Evolutionary conservation across 352 stramenopile genomes (phyloP).

Genomic region (Phytophthora sansomeana): DNA sequence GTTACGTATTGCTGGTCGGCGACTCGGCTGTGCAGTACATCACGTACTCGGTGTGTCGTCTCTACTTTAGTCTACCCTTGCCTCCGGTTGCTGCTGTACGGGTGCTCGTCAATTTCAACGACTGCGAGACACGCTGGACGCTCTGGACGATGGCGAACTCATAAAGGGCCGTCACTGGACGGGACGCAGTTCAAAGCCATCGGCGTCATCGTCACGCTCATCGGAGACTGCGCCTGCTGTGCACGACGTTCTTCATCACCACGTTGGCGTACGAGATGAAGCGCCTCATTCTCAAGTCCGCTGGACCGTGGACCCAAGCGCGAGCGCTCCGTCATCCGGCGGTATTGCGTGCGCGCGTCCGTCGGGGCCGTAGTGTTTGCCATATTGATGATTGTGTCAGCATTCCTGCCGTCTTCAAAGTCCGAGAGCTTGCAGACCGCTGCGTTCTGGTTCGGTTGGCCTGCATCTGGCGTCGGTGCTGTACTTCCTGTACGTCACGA

Average conservation of each 20-base stretch:
- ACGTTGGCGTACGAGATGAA: constrained; percentile 73
- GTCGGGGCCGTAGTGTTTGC: constrained; percentile 43
- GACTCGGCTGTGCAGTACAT: constrained; percentile 80
- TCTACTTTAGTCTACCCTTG: constrained; percentile 72
- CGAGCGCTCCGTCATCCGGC: constrained; percentile 60
- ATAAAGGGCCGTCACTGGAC: constrained; percentile 52
- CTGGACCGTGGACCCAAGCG: constrained; percentile 62
- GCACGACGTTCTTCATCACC: constrained; percentile 72
- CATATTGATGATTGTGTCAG: constrained; percentile 41
- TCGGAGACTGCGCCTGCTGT: constrained; percentile 71
- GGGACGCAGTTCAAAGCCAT: constrained; percentile 45
- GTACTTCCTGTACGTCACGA: constrained; percentile 59
- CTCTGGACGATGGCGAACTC: constrained; percentile 58
- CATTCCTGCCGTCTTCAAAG: constrained; percentile 43
- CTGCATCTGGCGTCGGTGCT: constrained; percentile 64
- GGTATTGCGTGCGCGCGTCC: constrained; percentile 62
- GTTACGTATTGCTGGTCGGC: no score
- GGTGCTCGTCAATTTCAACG: constrained; percentile 59
- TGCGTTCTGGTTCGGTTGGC: constrained; percentile 52
- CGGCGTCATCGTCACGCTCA: constrained; percentile 52
- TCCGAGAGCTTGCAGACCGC: constrained; percentile 43
- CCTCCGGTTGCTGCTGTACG: constrained; percentile 64
- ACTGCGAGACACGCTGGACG: constrained; percentile 53
- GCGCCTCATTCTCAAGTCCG: constrained; percentile 68
- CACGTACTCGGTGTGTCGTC: constrained; percentile 68